A percentile compares a stretch with the other conserved stretches of the same genome.
Conservation (phyloP, 2,329 filamentous ascomycete genomes). For the Aspergillus phoenicis region DNA sequence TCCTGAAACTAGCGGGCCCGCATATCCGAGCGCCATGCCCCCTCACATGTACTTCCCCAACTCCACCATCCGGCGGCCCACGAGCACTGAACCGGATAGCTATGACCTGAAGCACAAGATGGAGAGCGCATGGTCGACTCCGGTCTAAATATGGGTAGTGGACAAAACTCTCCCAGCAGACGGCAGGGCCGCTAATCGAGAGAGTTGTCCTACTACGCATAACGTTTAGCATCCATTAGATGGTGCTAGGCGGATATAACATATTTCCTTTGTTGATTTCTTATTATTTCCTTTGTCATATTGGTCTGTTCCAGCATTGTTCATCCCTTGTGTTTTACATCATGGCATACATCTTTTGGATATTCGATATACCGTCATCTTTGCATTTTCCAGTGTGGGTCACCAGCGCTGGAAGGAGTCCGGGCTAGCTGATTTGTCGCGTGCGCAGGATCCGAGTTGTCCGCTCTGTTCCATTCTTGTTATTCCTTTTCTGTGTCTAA, state of each 20-base stretch:
- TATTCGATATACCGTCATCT: constrained; percentile 25
- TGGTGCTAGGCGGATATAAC: not conserved
- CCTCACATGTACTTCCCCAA: constrained; percentile 74
- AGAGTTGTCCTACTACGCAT: not conserved
- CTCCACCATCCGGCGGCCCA: constrained; percentile 69
- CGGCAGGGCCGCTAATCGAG: constrained; percentile 22
- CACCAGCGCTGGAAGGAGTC: constrained; percentile 30
- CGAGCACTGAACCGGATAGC: constrained; percentile 71
- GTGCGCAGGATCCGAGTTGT: constrained; percentile 15
- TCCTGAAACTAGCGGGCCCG: constrained; percentile 67
- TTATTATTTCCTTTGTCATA: constrained; percentile 31
- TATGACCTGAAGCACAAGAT: constrained; percentile 63
- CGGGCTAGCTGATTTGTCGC: constrained; percentile 25
- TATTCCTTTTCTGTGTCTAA: constrained; percentile 20
- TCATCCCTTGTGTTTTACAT: constrained; percentile 12
- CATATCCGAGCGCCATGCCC: constrained; percentile 46
- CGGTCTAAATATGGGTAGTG: constrained; percentile 29
- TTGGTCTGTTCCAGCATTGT: constrained; percentile 11
- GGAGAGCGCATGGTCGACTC: constrained; percentile 41
- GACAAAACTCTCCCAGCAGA: not conserved
- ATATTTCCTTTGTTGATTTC: constrained; percentile 26
- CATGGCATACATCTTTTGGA: constrained; percentile 20
- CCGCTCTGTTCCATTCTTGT: constrained; percentile 12
- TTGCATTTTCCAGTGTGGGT: constrained; percentile 26
- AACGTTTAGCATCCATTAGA: not conserved